Evolutionary conservation across 2,329 filamentous ascomycete species (phyloP).

Genomic region (Nannizziopsis arthrosporioides): DNA sequence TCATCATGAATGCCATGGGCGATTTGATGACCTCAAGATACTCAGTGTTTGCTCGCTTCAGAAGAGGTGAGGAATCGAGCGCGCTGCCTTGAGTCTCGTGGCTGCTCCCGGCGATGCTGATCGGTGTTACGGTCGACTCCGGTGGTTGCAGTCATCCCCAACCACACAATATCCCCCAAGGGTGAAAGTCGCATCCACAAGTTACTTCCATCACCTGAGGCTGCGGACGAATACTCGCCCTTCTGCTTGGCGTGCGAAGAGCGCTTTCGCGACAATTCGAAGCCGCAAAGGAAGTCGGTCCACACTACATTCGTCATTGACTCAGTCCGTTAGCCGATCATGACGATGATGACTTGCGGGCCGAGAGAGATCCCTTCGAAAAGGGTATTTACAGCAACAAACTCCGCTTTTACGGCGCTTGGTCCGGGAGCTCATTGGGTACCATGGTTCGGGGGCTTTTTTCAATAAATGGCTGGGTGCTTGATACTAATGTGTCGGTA

Average conservation of each 20-base stretch:
- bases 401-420: too few relatives aligned
- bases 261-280: too few relatives aligned
- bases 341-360: slow-evolving; percentile 1
- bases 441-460: too few relatives aligned
- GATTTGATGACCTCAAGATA: not conserved
- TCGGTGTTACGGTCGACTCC: slow-evolving; percentile 13
- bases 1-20: not conserved
- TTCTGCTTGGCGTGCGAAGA: not conserved
- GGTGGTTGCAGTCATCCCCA: slow-evolving; percentile 12
- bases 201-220: not conserved
- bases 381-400: too few relatives aligned
- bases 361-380: not conserved
- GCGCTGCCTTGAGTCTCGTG: slow-evolving; percentile 2
- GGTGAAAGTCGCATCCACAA: not conserved
- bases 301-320: not conserved
- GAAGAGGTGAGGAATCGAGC: not conserved
- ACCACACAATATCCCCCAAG: not conserved
- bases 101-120: slow-evolving; percentile 7
- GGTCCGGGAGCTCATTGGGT: too few relatives aligned
- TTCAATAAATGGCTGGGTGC: too few relatives aligned
- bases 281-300: not conserved
- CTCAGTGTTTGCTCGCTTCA: too few relatives aligned
- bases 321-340: not conserved
- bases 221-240: not conserved
- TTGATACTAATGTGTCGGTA: too few relatives aligned